These are phyloP conservation scores for Fistulina hepatica DNA, from an alignment of 1,284 basidiomycete genomes.

Conservation along the genomic window DNA sequence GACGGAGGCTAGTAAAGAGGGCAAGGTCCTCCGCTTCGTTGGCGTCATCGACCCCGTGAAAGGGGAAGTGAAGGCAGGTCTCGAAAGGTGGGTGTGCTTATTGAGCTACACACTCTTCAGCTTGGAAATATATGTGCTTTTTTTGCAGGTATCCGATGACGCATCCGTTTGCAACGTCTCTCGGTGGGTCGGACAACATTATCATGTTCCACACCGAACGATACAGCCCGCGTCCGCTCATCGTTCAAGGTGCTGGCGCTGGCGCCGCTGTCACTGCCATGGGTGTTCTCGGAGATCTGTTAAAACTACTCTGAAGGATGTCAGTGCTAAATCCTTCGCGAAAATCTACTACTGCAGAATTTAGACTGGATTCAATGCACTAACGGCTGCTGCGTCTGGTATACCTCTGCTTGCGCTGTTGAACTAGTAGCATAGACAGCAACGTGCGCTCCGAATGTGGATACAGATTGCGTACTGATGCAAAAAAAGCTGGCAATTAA, in stretches of 20 bases:
- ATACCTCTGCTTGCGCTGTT: no score
- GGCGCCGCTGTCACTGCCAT: constrained; percentile 97
- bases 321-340: no score
- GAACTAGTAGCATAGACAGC: no score
- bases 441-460: no score
- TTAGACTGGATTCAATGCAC: no score
- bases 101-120: constrained; percentile 1
- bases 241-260: constrained; percentile 92
- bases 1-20: constrained; percentile 65
- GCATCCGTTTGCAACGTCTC: constrained; percentile 91
- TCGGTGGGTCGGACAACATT: constrained; percentile 96
- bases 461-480: no score
- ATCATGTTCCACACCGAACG: constrained; percentile 94
- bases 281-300: constrained; percentile 82
- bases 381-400: no score
- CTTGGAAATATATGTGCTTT: background rate
- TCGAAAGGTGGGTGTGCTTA: constrained; percentile 63
- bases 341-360: no score
- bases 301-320: constrained; percentile 42
- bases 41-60: constrained; percentile 83
- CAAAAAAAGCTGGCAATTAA: no score
- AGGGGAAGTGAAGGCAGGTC: constrained; percentile 72
- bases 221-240: constrained; percentile 75
- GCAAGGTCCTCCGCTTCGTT: constrained; percentile 85
- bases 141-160: constrained; percentile 65